These are phyloP conservation scores for Paragyromitra xinjiangensis DNA, from an alignment of 495 filamentous ascomycete species.

Conservation along the genomic window DNA sequence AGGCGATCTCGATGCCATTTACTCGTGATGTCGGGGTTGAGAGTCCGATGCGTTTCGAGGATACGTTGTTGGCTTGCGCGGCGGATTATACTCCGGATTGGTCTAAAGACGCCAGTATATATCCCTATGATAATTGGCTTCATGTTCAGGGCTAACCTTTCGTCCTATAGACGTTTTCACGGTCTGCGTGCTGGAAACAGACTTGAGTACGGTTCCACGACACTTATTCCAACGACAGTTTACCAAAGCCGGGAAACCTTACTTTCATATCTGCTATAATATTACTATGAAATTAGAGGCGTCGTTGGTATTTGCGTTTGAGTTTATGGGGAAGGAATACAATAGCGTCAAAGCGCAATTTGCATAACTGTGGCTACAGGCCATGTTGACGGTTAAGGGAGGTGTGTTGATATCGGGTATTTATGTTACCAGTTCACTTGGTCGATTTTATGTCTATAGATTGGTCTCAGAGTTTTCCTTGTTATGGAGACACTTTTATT, in stretches of 20 bases:
- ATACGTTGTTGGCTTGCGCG: constrained; percentile 28
- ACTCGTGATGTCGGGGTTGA: neutral
- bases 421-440: neutral
- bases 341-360: constrained; percentile 74
- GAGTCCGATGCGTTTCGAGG: constrained; percentile 16
- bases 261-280: constrained; percentile 76
- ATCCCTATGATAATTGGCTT: neutral
- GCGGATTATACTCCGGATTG: constrained; percentile 14
- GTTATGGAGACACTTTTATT: too few relatives aligned
- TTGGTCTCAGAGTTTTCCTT: too few relatives aligned
- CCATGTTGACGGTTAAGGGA: neutral
- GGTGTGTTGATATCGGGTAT: neutral
- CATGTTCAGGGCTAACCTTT: neutral
- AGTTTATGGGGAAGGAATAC: constrained; percentile 75
- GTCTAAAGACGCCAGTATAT: constrained; percentile 30
- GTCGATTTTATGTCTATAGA: neutral
- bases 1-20: constrained; percentile 19
- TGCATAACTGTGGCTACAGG: constrained; percentile 58
- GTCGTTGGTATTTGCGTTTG: constrained; percentile 73
- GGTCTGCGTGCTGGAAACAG: constrained; percentile 76
- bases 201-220: constrained; percentile 72
- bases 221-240: constrained; percentile 72
- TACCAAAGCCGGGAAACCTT: constrained; percentile 75
- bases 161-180: constrained; percentile 59
- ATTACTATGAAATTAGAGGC: constrained; percentile 80